Conservation (phyloP, 2,329 filamentous ascomycete species). For the Penicillium sp. region DNA sequence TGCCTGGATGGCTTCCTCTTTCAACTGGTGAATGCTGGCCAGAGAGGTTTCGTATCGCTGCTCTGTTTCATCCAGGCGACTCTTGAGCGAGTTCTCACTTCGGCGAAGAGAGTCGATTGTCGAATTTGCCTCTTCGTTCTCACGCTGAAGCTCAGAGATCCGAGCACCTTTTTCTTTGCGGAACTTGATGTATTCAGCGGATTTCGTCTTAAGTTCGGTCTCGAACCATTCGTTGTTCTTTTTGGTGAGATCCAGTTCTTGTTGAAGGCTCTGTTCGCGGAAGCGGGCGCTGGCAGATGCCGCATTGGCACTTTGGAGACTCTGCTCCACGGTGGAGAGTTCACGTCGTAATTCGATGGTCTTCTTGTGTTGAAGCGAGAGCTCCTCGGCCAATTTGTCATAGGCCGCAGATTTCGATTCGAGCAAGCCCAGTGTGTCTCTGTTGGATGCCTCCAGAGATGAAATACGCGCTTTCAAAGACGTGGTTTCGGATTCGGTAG, state of each 20-base stretch:
- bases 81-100: conserved; percentile 75
- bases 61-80: conserved; percentile 78
- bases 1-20: conserved; percentile 76
- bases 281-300: conserved; percentile 80
- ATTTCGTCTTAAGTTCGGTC: conserved; percentile 85
- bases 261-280: conserved; percentile 82
- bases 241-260: conserved; percentile 84
- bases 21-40: conserved; percentile 76
- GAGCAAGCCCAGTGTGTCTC: conserved; percentile 82
- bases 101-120: conserved; percentile 74
- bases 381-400: conserved; percentile 78
- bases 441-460: conserved; percentile 85
- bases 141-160: conserved; percentile 81
- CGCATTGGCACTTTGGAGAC: conserved; percentile 76
- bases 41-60: conserved; percentile 84
- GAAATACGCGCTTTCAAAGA: conserved; percentile 77
- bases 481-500: conserved; percentile 64
- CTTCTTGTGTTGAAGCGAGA: conserved; percentile 85
- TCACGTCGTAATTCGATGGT: conserved; percentile 80
- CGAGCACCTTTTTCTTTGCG: conserved; percentile 92
- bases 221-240: conserved; percentile 94
- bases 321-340: conserved; percentile 75
- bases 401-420: conserved; percentile 87
- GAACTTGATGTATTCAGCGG: conserved; percentile 79
- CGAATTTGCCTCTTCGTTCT: conserved; percentile 79